Percentiles rank a stretch among this genome's conserved stretches.
Evolutionary conservation across 352 stramenopile species (phyloP).

Genomic region (Elongisporangium prolatum): DNA sequence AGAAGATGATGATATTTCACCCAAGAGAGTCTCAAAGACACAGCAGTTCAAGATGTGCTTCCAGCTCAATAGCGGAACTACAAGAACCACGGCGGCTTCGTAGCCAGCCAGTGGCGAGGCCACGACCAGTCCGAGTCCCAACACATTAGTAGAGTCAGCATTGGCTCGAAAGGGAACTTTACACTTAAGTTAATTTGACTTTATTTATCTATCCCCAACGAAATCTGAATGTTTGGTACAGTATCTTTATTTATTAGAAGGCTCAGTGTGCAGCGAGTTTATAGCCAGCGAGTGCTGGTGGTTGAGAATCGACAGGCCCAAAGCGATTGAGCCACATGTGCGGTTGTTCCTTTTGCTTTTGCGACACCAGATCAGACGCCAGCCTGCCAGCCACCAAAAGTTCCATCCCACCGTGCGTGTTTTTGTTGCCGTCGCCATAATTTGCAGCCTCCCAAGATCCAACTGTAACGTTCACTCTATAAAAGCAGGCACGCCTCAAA

Average conservation of each 20-base stretch:
- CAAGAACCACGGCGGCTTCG: background rate
- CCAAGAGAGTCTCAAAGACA: background rate
- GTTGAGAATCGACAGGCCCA: background rate
- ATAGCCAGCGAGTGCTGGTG: background rate
- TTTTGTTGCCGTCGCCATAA: background rate
- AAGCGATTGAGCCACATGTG: background rate
- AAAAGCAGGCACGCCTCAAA: background rate
- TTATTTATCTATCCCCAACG: background rate
- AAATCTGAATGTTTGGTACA: background rate
- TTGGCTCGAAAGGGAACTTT: background rate
- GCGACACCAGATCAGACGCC: background rate
- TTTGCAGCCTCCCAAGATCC: background rate
- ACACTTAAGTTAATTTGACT: background rate
- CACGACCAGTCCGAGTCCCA: background rate
- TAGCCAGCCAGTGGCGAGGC: background rate
- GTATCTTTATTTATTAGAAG: background rate
- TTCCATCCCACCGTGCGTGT: background rate
- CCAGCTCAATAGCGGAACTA: background rate
- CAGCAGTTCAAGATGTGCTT: background rate
- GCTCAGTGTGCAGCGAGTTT: background rate
- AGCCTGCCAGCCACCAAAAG: background rate
- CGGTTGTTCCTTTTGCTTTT: background rate
- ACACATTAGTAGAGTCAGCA: background rate
- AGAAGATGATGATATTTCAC: background rate
- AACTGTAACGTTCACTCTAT: background rate